Base-by-base conservation (phyloP, 2,329 filamentous ascomycete species). In the Coniosporium tulheliwenetii region DNA sequence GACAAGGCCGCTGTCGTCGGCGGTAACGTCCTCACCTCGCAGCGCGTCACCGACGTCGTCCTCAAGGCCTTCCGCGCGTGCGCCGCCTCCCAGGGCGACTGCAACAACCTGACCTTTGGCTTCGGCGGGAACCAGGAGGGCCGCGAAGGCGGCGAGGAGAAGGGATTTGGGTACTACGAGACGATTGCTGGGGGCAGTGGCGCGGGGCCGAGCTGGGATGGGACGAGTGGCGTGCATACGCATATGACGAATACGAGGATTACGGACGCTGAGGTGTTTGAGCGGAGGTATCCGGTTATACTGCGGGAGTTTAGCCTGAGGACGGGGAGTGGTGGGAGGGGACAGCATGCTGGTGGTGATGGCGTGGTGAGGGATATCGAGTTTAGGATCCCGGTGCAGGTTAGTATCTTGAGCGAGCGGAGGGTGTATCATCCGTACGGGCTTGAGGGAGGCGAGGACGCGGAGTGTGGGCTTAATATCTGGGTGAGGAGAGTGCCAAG, bases 181-280 rank as follows among this genome's bases (percentile, higher is more conserved):
- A 89, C 83, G 5, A 86, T 91, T 46, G 79, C 80, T 0, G 83
- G 84, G 33, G 84, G 84, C 0, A 76, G 71, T 33, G 83, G 83
- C 26, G 84, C 83, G 0, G 82, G 82, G 0, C 71, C 77, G 0
- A 67, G 68, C 10, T 87, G 82, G 82, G 67, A 80, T 44, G 83
- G 83, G 32, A 79, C 80, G 9, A 75, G 67, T 40, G 82, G 81
- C 12, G 81, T 87, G n/a, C 81, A 89, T 55, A 81, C 75, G 2
- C 81, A 89, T 60, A 86, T 87, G 80, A 89, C 84, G 5, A 91
- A 91, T 57, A 89, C 83, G 2, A 72, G 82, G 10, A 89, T 87
- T 53, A 87, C 83, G 0, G 84, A 89, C 53, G 70, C 79, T 0
- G 84, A 91, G 55, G 73, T 86, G 5, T 82, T 89, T 47, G 83